Conservation (phyloP, 371 early-diverging fungal species). For the Capniomyces stellatus region DNA sequence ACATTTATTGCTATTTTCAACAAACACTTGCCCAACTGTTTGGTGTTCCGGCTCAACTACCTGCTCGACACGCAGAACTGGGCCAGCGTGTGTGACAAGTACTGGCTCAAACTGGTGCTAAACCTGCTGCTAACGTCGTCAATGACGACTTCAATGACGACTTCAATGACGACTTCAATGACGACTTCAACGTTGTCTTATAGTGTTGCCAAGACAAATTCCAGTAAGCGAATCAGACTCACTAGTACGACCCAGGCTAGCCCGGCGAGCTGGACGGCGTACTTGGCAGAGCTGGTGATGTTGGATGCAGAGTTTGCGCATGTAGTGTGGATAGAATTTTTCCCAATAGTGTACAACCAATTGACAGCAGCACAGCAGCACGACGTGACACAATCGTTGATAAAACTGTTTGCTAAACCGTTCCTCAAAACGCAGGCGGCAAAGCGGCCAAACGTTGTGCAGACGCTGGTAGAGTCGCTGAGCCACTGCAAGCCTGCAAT, state of each 20-base stretch:
- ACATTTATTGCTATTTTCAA: conserved; percentile 70
- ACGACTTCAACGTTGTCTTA: too few species aligned
- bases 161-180: too few species aligned
- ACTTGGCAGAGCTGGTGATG: conserved; percentile 44
- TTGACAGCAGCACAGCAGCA: conserved; percentile 57
- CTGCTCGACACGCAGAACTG: conserved; percentile 87
- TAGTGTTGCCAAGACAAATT: too few species aligned
- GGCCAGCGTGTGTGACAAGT: conserved; percentile 67
- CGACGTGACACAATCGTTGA: conserved; percentile 59
- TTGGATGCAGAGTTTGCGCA: conserved; percentile 47
- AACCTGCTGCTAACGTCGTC: conserved; percentile 66
- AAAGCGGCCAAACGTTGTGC: conserved; percentile 79
- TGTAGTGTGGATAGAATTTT: conserved; percentile 68
- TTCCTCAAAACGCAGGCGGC: conserved; percentile 70
- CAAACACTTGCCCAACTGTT: conserved; percentile 40
- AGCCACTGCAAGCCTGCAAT: conserved; percentile 50
- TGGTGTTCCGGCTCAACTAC: conserved; percentile 66
- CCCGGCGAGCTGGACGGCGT: not conserved
- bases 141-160: too few species aligned
- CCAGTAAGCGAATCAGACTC: too few species aligned
- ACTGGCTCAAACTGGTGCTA: conserved; percentile 84
- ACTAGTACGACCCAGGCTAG: conserved; percentile 3
- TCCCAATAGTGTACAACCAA: conserved; percentile 66
- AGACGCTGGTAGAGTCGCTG: conserved; percentile 72
- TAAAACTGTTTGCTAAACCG: conserved; percentile 71